Evolutionary conservation across 2,329 filamentous ascomycete genomes (phyloP), one percentile per base, ranked within the genome.

Genomic region (Aspergillus latus): DNA sequence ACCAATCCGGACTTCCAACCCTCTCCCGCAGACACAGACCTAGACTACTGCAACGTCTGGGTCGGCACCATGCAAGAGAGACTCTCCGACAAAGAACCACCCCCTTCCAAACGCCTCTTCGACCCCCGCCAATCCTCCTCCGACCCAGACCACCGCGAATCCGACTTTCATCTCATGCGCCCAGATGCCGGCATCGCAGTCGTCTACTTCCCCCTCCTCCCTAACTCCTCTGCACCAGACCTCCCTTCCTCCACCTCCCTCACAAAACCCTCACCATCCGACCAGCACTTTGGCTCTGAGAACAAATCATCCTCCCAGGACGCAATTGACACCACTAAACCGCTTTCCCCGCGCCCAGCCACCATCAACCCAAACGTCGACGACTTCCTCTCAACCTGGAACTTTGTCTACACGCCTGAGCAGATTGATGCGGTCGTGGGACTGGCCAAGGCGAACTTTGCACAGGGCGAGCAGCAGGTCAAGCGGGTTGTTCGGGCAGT

Each of bases 381-480:
- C 52, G 91, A 96, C 58, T 97, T 92, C 74, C 85, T 97, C 78
- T 90, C 86, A 64, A 99, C 94, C 0, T 99, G 94, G 94, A 99
- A 99, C 70, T 97, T 97, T 70, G 87, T 97, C 30, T 99, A 97
- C 72, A 95, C 89, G 1, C 88, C 92, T 0, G 87, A 94, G 56
- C 88, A 99, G 72, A 86, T 99, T 51, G 92, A 97, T 64, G 84
- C 84, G 28, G 91, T 96, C 0, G 88, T 96, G 2, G 81, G 83
- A 4, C 81, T 99, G 29, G 92, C 94, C 1, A 82, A 85, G 53
- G 90, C 90, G 9, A 99, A 99, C 73, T 99, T 91, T 64, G 80
- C 84, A 4, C 90, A 96, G 70, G 92, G 93, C 0, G 84, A 84
- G 49, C 88, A 90, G 55, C 86, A 89, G 73, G 90, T 94, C 16